phyloP scores from a whole-genome alignment of 352 stramenopile species.

The Bremia lactucae region DNA sequence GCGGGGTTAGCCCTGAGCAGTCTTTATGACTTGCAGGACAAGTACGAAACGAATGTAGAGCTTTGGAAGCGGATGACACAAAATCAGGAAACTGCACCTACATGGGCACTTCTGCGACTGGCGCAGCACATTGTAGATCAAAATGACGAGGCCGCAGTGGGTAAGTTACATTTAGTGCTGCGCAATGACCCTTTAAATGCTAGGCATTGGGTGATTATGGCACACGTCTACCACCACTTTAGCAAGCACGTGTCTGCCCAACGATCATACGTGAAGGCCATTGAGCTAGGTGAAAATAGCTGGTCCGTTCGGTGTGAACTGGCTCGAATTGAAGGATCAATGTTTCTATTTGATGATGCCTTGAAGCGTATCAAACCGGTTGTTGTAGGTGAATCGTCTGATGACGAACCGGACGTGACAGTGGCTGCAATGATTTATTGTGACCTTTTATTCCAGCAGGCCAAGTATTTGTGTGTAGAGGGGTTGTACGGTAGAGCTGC shows the following conservation, averaged over 20 bases:
- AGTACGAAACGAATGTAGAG: conserved; percentile 50
- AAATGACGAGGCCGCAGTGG: conserved; percentile 55
- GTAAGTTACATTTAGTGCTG: conserved; percentile 61
- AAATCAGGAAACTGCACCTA: conserved; percentile 44
- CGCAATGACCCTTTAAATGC: conserved; percentile 59
- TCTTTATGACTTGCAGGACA: conserved; percentile 51
- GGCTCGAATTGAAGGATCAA: conserved; percentile 60
- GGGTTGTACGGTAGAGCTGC: conserved; percentile 62
- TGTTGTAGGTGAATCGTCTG: conserved; percentile 12
- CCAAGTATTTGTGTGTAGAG: conserved; percentile 62
- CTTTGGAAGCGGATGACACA: conserved; percentile 61
- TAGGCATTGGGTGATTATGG: conserved; percentile 59
- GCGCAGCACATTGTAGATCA: conserved; percentile 57
- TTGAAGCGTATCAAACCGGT: conserved; percentile 45
- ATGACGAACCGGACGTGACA: conserved; percentile 14
- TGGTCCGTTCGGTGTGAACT: conserved; percentile 72
- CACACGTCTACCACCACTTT: conserved; percentile 75
- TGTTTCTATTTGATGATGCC: conserved; percentile 65
- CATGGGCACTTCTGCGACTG: conserved; percentile 63
- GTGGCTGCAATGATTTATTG: conserved; percentile 51
- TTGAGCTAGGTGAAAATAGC: conserved; percentile 51
- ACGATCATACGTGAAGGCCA: conserved; percentile 66
- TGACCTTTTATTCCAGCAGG: conserved; percentile 65
- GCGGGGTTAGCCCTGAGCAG: conserved; percentile 56
- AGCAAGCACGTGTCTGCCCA: conserved; percentile 69